phyloP scores from a whole-genome alignment of 163 green algal genomes.

The Prototheca cutis region DNA sequence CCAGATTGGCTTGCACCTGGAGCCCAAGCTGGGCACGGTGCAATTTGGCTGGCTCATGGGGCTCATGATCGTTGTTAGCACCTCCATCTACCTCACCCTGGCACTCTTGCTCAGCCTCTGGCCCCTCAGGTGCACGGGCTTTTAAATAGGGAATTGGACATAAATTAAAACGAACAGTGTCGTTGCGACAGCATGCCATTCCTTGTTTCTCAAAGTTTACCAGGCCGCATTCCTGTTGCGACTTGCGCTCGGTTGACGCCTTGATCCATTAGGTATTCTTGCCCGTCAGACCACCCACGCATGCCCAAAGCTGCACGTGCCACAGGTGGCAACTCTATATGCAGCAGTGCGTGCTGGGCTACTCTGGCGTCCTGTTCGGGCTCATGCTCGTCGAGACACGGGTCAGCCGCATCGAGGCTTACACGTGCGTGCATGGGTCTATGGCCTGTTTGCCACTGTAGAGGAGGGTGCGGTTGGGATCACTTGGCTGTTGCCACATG shows the following conservation, averaged over 20 bases:
- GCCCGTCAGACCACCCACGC: too few species aligned
- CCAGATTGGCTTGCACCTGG: slow-evolving; percentile 37
- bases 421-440: not conserved
- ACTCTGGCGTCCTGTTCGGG: slow-evolving; percentile 65
- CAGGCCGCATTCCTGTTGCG: too few species aligned
- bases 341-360: slow-evolving; percentile 55
- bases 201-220: too few species aligned
- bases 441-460: too few species aligned
- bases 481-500: not conserved
- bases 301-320: too few species aligned
- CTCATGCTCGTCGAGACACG: slow-evolving; percentile 54
- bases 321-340: too few species aligned
- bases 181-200: too few species aligned
- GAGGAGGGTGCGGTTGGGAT: not conserved
- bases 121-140: slow-evolving; percentile 2
- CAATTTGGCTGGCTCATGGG: slow-evolving; percentile 22
- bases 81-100: slow-evolving; percentile 15
- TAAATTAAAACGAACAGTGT: too few species aligned
- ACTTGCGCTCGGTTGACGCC: too few species aligned
- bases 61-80: slow-evolving; percentile 25
- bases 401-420: not conserved
- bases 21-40: slow-evolving; percentile 20
- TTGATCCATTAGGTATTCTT: too few species aligned
- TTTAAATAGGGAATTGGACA: too few species aligned
- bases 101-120: slow-evolving; percentile 1